These are phyloP conservation scores for Sphagnum magellanicum DNA, from an alignment of 228 moss, liverwort and hornwort species.

Conservation along the genomic window DNA sequence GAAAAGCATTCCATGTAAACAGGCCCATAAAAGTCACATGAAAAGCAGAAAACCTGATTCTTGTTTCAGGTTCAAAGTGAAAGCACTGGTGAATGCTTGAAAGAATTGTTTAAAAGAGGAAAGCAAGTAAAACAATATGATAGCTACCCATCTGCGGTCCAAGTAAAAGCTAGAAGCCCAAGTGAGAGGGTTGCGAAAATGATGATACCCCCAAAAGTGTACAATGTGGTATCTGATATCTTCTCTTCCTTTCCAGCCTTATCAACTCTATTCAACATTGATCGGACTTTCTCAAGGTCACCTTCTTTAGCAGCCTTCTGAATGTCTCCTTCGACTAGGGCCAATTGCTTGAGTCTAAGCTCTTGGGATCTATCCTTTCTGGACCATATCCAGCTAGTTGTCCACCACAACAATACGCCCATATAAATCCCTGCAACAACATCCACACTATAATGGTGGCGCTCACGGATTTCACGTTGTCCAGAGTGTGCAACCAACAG, in stretches of 20 bases:
- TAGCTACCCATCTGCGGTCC: constrained; percentile 58
- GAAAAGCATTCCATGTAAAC: too few relatives aligned
- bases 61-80: not conserved
- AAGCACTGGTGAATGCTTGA: not conserved
- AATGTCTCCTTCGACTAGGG: constrained; percentile 39
- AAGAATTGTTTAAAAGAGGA: not conserved
- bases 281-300: constrained; percentile 55
- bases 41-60: not conserved
- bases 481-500: constrained; percentile 58
- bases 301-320: constrained; percentile 72
- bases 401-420: constrained; percentile 65
- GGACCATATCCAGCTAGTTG: constrained; percentile 73
- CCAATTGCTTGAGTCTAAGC: constrained; percentile 22
- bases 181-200: constrained; percentile 41
- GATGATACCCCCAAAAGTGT: constrained; percentile 28
- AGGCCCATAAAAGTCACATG: too few relatives aligned
- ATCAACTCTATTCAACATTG: constrained; percentile 35
- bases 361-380: constrained; percentile 20
- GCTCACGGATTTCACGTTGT: constrained; percentile 83
- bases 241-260: constrained; percentile 16
- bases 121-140: not conserved
- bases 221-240: constrained; percentile 13
- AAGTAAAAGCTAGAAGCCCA: constrained; percentile 56
- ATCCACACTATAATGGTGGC: constrained; percentile 90
- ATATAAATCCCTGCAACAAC: constrained; percentile 58